Base-by-base conservation (phyloP, 2,329 filamentous ascomycete species). In the Tolypocladium ovalisporum region DNA sequence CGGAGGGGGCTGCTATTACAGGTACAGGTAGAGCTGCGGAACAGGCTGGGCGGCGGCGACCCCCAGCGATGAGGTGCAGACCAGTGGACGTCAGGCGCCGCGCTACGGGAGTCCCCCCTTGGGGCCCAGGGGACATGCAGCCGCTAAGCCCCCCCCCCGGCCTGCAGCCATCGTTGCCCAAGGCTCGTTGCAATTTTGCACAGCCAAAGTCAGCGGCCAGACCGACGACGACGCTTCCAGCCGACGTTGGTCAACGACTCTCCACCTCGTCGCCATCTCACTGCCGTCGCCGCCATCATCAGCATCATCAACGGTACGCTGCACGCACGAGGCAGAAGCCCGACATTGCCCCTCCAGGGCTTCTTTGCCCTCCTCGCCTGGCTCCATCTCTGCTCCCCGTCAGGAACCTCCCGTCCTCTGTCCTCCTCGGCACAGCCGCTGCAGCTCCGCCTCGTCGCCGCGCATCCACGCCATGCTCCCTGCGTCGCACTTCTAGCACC, bases 171-270 rank as follows among this genome's bases (percentile, higher is more conserved):
- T n/a, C n/a, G 27, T 22, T 13, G 29, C 29, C 52, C 52, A 54
- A 54, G 52, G 36, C 52, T 42, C 52, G 37, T 40, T 40, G 52
- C 52, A 54, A 54, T 54, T 54, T 54, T 34, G 54, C 32, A 55
- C 37, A 49, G 44, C 42, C 44, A 47, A 32, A 35, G 4, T 39
- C 56, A 24, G 40, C 52, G 39, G 52, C 40, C 52, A 51, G 34
- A 12, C 56, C 52, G 56, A 54, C 39, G 32, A 54, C 56, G 40
- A 49, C 56, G 36, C 51, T 49, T 49, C 54, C 32, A 44, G 36
- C 55, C 55, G 40, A 47, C 39, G 22, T 47, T 36, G 19, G 37
- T 37, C 55, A 22, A n/a, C 53, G 53, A 44, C 55, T n/a, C 55
- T 34, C 49, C 24, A 53, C 37, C 27, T 37, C 44, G 22, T 44